Conservation (phyloP, 805 yeast genomes). For the Metschnikowia cubensis region DNA sequence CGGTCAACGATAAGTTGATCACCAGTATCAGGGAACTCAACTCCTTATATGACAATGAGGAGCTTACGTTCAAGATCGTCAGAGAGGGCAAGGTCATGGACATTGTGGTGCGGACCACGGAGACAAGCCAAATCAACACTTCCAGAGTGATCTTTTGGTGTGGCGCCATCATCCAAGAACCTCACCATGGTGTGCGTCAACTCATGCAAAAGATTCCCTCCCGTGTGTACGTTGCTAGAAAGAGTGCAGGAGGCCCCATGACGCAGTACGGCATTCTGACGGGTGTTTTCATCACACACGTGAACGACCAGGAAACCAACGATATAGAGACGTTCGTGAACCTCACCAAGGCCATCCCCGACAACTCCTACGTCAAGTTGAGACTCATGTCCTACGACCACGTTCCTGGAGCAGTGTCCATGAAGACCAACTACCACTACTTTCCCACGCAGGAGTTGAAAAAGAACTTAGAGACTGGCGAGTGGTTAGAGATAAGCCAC, state of each 20-base stretch:
- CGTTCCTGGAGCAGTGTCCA: constrained; percentile 78
- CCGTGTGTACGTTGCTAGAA: constrained; percentile 74
- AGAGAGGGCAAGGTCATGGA: constrained; percentile 65
- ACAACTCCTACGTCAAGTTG: constrained; percentile 74
- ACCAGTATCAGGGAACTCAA: constrained; percentile 66
- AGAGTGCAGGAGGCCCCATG: constrained; percentile 82
- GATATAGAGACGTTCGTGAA: constrained; percentile 63
- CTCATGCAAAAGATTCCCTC: constrained; percentile 74
- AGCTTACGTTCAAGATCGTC: constrained; percentile 58
- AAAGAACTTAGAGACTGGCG: constrained; percentile 42
- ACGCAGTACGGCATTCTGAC: constrained; percentile 73
- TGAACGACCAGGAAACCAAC: constrained; percentile 70
- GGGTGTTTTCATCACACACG: constrained; percentile 85
- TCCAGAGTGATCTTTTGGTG: constrained; percentile 73
- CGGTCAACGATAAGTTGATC: constrained; percentile 63
- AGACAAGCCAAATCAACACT: constrained; percentile 55
- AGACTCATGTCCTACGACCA: constrained; percentile 82
- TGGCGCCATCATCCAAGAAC: constrained; percentile 78
- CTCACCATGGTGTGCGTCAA: constrained; percentile 92
- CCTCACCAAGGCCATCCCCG: constrained; percentile 68
- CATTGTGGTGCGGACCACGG: constrained; percentile 60
- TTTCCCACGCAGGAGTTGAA: constrained; percentile 69
- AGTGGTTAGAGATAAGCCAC: constrained; percentile 49
- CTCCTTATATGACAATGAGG: constrained; percentile 40
- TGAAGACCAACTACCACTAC: constrained; percentile 85